phyloP scores from a whole-genome alignment of 352 stramenopile genomes.

The Globisporangium radiosum region DNA sequence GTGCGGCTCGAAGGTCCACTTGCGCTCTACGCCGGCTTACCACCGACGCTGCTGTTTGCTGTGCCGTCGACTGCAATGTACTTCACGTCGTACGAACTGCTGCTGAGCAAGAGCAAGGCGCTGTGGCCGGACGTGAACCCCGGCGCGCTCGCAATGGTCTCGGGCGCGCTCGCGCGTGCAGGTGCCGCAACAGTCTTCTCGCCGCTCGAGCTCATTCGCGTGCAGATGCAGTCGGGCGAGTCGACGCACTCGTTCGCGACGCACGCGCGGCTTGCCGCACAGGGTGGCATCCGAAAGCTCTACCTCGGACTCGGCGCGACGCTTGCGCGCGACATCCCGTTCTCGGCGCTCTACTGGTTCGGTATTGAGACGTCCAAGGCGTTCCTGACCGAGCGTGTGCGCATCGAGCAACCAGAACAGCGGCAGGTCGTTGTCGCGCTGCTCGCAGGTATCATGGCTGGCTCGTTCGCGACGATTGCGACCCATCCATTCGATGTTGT shows the following conservation, averaged over 20 bases:
- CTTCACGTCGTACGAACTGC: conserved; percentile 90
- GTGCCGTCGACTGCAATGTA: conserved; percentile 93
- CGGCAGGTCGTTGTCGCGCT: conserved; percentile 64
- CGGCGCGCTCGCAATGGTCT: conserved; percentile 37
- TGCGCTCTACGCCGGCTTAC: conserved; percentile 75
- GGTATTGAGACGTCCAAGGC: conserved; percentile 84
- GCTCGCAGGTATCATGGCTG: conserved; percentile 71
- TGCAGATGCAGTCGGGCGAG: conserved; percentile 75
- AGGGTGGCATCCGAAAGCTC: conserved; percentile 32
- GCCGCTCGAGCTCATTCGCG: conserved; percentile 82
- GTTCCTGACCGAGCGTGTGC: conserved; percentile 19
- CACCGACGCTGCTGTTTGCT: conserved; percentile 88
- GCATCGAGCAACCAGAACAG: conserved; percentile 22
- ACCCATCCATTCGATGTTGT: conserved; percentile 95
- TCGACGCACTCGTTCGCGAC: conserved; percentile 45
- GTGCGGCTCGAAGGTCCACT: conserved; percentile 48
- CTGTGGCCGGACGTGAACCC: conserved; percentile 31
- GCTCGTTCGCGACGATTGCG: conserved; percentile 79
- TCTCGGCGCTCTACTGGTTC: conserved; percentile 92
- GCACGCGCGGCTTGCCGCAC: conserved; percentile 31
- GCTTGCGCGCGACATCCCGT: conserved; percentile 92
- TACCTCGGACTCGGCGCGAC: conserved; percentile 84
- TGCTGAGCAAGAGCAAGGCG: conserved; percentile 32
- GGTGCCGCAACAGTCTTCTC: conserved; percentile 67
- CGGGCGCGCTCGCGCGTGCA: conserved; percentile 43